Evolutionary conservation across 352 stramenopile genomes (phyloP), one percentile per base, ranked within the genome.

Genomic region (Thraustotheca clavata): DNA sequence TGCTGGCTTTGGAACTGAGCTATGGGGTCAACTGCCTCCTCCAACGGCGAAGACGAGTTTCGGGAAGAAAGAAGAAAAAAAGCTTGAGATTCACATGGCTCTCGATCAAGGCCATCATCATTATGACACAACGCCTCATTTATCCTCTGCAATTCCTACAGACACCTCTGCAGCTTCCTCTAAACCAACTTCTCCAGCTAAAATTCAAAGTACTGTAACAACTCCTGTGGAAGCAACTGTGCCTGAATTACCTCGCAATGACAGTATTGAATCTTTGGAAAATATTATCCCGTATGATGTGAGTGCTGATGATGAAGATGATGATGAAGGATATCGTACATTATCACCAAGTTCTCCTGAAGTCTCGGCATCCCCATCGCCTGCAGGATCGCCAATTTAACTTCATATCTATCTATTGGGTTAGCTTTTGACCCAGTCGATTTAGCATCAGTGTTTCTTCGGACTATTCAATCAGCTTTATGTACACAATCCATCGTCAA

Each of bases 311-410:
- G 55, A 63, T 41, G 55, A 62, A 26, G 52, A 63, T 29, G 55
- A 63, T 24, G 55, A 63, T 31, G 55, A 63, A 54, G 55, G 55
- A 12, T 63, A 63, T 41, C 39, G 43, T 52, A 52, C 43, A 52
- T 52, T 63, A 49, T 63, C 55, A 12, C 55, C 55, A 12, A 29
- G 39, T 11, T 63, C 55, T n/a, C 35, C 55, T 2, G 55, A 63
- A 27, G 36, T 50, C 2, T 63, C 55, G 52, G 32, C 52, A 57
- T 62, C 52, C 4, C 55, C 55, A 20, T 63, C 55, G 9, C 55
- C 55, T 2, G 55, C 27, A 20, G 55, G 26, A 6, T 63, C 55
- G 20, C 55, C 35, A 35, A 62, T 62, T 18, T 31, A 62, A 35
- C 31, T 62, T 27, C 14, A 35, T 22, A 39, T 39, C 55, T 54